Percentiles rank a stretch among this genome's conserved stretches.
Evolutionary conservation across 2,329 filamentous ascomycete species (phyloP).

Genomic region (Mariannaea elegans): DNA sequence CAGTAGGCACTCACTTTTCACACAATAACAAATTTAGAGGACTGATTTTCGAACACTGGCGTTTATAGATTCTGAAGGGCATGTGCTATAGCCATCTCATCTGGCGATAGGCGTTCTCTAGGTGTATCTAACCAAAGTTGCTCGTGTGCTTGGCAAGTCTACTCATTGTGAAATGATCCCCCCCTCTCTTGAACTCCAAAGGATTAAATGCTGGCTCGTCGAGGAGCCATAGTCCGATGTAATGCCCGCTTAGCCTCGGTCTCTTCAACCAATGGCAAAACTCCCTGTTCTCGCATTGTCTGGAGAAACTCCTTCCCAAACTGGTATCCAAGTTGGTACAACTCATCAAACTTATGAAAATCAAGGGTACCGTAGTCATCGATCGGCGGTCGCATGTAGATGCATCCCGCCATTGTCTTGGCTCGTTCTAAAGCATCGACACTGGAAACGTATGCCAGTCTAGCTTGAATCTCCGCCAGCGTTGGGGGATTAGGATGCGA

Average conservation of each 20-base stretch:
- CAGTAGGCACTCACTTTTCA: neutral
- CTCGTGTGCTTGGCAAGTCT: no score
- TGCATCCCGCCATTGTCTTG: slow-evolving; percentile 87
- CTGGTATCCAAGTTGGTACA: slow-evolving; percentile 87
- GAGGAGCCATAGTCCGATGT: slow-evolving; percentile 80
- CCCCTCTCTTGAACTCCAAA: neutral
- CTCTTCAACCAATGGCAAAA: slow-evolving; percentile 75
- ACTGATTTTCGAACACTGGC: no score
- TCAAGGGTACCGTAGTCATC: slow-evolving; percentile 94
- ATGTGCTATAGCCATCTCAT: no score
- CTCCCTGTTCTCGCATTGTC: slow-evolving; percentile 79
- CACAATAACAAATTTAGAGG: no score
- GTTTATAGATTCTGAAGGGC: no score
- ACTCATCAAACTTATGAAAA: slow-evolving; percentile 97
- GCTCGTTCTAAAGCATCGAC: slow-evolving; percentile 94
- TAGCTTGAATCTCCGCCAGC: slow-evolving; percentile 92
- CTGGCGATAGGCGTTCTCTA: no score
- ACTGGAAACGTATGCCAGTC: slow-evolving; percentile 92
- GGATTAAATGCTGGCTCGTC: slow-evolving; percentile 77
- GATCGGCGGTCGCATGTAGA: slow-evolving; percentile 96
- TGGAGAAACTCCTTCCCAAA: slow-evolving; percentile 85
- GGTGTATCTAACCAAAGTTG: no score
- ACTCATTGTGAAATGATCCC: neutral
- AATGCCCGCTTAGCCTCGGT: slow-evolving; percentile 80
- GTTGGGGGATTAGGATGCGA: slow-evolving; percentile 90